Percentiles rank a stretch among this genome's conserved stretches.
Evolutionary conservation across 352 stramenopile genomes (phyloP).

Genomic region (Phytophthora palmivora): DNA sequence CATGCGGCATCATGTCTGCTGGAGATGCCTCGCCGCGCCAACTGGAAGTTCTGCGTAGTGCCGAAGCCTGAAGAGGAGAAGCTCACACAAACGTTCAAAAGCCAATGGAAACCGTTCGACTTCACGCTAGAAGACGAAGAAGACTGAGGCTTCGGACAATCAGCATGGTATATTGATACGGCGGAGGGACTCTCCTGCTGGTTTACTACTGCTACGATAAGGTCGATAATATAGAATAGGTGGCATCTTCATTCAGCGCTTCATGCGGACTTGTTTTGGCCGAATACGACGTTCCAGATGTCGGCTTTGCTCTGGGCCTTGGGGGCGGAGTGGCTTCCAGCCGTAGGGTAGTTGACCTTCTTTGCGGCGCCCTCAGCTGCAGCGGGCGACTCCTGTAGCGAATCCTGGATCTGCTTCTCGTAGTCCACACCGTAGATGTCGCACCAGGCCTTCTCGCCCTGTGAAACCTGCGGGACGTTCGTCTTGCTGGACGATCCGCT

Average conservation of each 20-base stretch:
- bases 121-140: slow-evolving; percentile 61
- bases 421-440: slow-evolving; percentile 85
- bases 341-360: slow-evolving; percentile 40
- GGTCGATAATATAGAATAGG: slow-evolving; percentile 44
- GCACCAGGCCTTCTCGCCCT: slow-evolving; percentile 73
- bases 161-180: slow-evolving; percentile 38
- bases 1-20: slow-evolving; percentile 68
- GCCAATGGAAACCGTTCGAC: slow-evolving; percentile 72
- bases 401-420: slow-evolving; percentile 67
- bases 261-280: slow-evolving; percentile 37
- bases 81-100: slow-evolving; percentile 72
- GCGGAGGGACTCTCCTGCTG: slow-evolving; percentile 11
- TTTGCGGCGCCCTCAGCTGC: slow-evolving; percentile 16
- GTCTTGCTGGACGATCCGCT: slow-evolving; percentile 15
- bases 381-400: slow-evolving; percentile 57
- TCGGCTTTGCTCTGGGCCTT: slow-evolving; percentile 45
- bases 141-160: slow-evolving; percentile 7
- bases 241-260: background rate
- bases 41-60: slow-evolving; percentile 89
- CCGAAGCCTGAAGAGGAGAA: slow-evolving; percentile 73
- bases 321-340: background rate
- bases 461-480: slow-evolving; percentile 39
- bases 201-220: slow-evolving; percentile 38
- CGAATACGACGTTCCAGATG: slow-evolving; percentile 66
- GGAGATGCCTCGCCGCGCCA: slow-evolving; percentile 66